A percentile compares a stretch with the other conserved stretches of the same genome.
Evolutionary conservation across 371 early-diverging fungal species (phyloP).

Genomic region (Mucor indicus): DNA sequence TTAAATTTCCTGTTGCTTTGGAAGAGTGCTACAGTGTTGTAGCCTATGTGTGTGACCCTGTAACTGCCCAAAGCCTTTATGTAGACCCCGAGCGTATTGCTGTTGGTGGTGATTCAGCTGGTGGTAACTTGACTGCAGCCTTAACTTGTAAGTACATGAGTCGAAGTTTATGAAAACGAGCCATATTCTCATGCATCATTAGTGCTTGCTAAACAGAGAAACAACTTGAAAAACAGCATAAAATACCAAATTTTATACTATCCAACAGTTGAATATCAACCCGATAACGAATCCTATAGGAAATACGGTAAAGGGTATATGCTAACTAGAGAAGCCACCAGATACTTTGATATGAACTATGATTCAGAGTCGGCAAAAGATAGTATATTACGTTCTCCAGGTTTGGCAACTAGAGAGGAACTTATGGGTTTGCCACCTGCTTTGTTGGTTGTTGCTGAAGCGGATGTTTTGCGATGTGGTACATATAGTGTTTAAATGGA

Average conservation of each 20-base stretch:
- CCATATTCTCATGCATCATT: not conserved
- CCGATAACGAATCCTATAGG: conserved; percentile 8
- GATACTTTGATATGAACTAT: conserved; percentile 12
- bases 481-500: too few species aligned
- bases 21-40: conserved; percentile 27
- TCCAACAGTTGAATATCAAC: conserved; percentile 6
- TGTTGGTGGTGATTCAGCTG: conserved; percentile 25
- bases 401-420: conserved; percentile 1
- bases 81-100: conserved; percentile 16
- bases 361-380: conserved; percentile 2
- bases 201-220: conserved; percentile 18
- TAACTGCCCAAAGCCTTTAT: not conserved
- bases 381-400: conserved; percentile 11
- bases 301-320: conserved; percentile 6
- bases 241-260: conserved; percentile 12
- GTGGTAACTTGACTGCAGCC: conserved; percentile 18
- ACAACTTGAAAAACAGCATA: not conserved
- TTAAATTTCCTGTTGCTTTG: conserved; percentile 22
- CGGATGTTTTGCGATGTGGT: conserved; percentile 13
- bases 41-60: conserved; percentile 4
- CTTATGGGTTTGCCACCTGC: conserved; percentile 13
- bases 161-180: not conserved
- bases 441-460: conserved; percentile 15
- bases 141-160: conserved; percentile 8
- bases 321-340: not conserved